Base-by-base conservation (phyloP, 1,139 yeast genomes). In the Saccharomyces hybrid region DNA sequence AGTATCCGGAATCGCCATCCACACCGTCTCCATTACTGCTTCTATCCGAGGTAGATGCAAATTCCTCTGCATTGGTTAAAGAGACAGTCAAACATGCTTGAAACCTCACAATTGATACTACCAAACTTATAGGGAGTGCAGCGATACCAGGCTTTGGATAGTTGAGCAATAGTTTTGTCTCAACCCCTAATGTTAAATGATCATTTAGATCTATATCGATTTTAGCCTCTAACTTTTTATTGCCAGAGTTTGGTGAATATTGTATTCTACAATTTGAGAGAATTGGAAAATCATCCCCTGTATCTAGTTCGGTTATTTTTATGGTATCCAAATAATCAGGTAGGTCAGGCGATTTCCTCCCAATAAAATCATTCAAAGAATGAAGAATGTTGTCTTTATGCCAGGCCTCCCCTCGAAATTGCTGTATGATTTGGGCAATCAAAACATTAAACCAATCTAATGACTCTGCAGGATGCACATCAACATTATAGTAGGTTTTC, bases 361-460 rank as follows among this genome's bases (percentile, higher is more conserved):
- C 64, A 8, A 74, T 59, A 59, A 80, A 81, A 51, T 77, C 79
- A 63, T 86, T 84, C 54, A 93, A 74, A 2, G 91, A 84, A 60
- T 86, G 85, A 57, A 90, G 82, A 34, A 95, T 86, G 67, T 90
- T 90, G 69, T 93, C 95, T 49, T 90, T 82, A 52, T 81, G 77
- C 57, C 88, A 73, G 0, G 98, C 98, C 68, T 93, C 98, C 25
- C 84, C 79, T 57, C 99, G 78, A 57, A 90, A 78, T 63, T 91
- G 96, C 25, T 89, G 82, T 26, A 93, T 84, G 4, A 91, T 85
- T 68, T 95, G 98, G 0, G 97, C 99, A 25, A 93, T 80, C 50
- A 93, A 75, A 1, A 93, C 98, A 64, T 93, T 93, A 69, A 93
- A 89, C 99, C 99, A 93, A 70, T 93, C 99, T 54, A 93, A 74